Evolutionary conservation across 2,329 filamentous ascomycete species (phyloP).

Genomic region (Diaporthe helianthi): DNA sequence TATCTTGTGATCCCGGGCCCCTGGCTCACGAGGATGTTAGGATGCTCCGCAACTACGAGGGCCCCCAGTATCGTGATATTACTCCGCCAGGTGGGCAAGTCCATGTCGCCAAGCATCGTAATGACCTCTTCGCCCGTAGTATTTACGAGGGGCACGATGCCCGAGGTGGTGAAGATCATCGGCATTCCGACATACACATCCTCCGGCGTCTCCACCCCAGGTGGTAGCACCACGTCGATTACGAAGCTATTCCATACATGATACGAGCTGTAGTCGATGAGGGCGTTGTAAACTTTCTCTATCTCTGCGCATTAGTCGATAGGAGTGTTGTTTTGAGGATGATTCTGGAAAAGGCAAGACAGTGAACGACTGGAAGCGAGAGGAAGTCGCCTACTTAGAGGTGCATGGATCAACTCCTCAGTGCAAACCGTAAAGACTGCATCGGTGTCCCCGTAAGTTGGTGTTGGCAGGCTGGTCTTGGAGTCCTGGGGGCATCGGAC

Average conservation of each 20-base stretch:
- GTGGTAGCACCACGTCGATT: conserved; percentile 36
- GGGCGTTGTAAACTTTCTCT: conserved; percentile 35
- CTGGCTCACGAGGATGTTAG: conserved; percentile 38
- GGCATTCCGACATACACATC: conserved; percentile 40
- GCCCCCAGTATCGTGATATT: conserved; percentile 29
- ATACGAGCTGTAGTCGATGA: conserved; percentile 41
- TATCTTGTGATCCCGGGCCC: conserved; percentile 38
- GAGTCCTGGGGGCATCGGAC: conserved; percentile 34
- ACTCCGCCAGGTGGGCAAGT: conserved; percentile 40
- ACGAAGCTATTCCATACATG: conserved; percentile 41
- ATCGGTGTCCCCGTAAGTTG: conserved; percentile 37
- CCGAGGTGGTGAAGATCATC: conserved; percentile 39
- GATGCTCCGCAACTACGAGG: conserved; percentile 20
- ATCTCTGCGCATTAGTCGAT: neutral
- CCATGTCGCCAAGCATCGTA: conserved; percentile 33
- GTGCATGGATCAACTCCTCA: conserved; percentile 37
- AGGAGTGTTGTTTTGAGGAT: neutral
- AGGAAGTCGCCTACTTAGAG: neutral
- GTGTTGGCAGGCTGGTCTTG: conserved; percentile 33
- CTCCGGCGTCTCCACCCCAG: conserved; percentile 34
- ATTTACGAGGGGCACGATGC: conserved; percentile 38
- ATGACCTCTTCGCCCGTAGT: conserved; percentile 41
- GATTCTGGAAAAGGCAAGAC: neutral
- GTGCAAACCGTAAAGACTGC: conserved; percentile 40
- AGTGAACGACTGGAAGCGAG: neutral